Conservation (phyloP, 306 rosid species). For the Trichosanthes truncata region DNA sequence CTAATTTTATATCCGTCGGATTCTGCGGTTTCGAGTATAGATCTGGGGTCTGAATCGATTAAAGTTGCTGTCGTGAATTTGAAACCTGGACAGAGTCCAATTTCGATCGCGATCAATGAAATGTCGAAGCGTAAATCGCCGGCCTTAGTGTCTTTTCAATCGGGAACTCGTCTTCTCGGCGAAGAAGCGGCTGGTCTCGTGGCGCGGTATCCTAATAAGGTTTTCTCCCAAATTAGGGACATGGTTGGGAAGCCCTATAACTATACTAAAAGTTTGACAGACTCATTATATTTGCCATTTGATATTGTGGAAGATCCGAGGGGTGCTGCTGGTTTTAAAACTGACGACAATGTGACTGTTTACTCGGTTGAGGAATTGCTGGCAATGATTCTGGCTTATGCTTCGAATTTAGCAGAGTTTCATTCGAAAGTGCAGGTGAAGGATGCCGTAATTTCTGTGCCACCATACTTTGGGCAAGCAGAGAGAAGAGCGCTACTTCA, state of each 20-base stretch:
- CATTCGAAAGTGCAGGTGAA: constrained; percentile 72
- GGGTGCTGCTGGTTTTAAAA: constrained; percentile 45
- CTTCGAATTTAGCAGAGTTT: constrained; percentile 60
- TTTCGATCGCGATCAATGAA: constrained; percentile 83
- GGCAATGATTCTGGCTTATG: constrained; percentile 76
- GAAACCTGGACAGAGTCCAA: constrained; percentile 87
- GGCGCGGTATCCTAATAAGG: constrained; percentile 84
- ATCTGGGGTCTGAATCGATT: constrained; percentile 88
- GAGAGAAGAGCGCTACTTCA: constrained; percentile 67
- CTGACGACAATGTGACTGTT: constrained; percentile 32
- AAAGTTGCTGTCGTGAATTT: constrained; percentile 94
- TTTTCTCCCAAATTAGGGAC: constrained; percentile 72
- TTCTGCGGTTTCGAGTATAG: constrained; percentile 85
- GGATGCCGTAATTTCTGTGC: constrained; percentile 83
- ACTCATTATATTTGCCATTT: constrained; percentile 67
- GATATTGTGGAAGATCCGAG: constrained; percentile 51
- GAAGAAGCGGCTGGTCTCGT: constrained; percentile 90
- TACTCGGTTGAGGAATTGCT: constrained; percentile 68
- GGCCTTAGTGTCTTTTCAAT: constrained; percentile 62
- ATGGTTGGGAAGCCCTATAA: constrained; percentile 61
- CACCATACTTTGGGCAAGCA: constrained; percentile 91
- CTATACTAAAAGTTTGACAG: constrained; percentile 32
- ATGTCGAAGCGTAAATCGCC: constrained; percentile 97
- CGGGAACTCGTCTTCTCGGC: constrained; percentile 67
- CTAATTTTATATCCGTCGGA: constrained; percentile 50